phyloP scores from a whole-genome alignment of 169 alveolate species.

The Miamiensis avidus region DNA sequence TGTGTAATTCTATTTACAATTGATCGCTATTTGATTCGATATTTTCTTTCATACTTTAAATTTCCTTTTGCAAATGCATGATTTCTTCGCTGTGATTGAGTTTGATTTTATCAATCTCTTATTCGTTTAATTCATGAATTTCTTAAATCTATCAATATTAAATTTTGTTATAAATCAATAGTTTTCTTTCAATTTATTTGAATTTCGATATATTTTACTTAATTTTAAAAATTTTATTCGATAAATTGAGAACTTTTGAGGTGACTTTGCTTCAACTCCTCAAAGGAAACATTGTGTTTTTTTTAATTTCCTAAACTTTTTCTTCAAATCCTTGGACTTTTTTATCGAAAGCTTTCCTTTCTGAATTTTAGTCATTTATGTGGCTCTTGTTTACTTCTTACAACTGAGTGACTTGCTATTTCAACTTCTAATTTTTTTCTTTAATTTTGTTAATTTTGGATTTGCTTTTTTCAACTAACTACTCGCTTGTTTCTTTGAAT shows the following conservation, averaged over 20 bases:
- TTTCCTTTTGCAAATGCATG: not conserved
- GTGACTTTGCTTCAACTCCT: not conserved
- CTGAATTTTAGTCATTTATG: too few species aligned
- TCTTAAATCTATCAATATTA: not conserved
- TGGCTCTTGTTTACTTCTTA: not conserved
- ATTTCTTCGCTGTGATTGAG: not conserved
- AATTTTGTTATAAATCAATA: too few species aligned
- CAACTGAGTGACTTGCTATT: not conserved
- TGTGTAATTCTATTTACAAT: too few species aligned
- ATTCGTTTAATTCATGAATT: not conserved
- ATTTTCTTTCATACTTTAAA: too few species aligned
- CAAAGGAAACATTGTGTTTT: not conserved
- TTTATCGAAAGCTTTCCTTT: not conserved
- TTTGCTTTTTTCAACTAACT: not conserved
- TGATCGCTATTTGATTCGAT: too few species aligned
- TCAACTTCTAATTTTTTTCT: too few species aligned
- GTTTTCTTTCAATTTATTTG: too few species aligned
- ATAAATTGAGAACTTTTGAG: not conserved
- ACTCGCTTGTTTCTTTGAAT: not conserved
- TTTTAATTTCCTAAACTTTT: not conserved
- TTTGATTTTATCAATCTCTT: too few species aligned
- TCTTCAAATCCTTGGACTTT: not conserved
- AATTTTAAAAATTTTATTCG: not conserved
- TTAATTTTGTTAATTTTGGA: too few species aligned
- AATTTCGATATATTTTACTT: not conserved